Conservation (phyloP, 306 rosid genomes). For the Casuarina cunninghamiana region DNA sequence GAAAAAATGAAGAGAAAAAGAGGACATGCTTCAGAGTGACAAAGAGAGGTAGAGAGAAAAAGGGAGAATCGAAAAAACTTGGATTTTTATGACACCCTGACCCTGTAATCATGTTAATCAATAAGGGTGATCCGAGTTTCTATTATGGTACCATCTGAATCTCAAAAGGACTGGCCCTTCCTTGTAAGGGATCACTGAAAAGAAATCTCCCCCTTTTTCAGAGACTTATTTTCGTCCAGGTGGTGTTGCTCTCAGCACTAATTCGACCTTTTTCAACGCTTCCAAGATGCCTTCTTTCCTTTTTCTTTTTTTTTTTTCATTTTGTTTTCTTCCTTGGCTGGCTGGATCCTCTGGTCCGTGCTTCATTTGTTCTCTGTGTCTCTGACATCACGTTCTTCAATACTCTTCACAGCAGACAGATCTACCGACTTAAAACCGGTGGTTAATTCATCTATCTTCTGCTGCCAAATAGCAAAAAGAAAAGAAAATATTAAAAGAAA, state of each 20-base stretch:
- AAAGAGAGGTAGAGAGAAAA: background rate
- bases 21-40: background rate
- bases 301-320: background rate
- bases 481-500: constrained; percentile 5
- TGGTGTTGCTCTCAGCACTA: constrained; percentile 21
- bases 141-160: background rate
- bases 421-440: constrained; percentile 47
- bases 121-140: background rate
- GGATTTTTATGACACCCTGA: background rate
- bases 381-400: constrained; percentile 30
- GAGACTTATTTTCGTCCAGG: constrained; percentile 12
- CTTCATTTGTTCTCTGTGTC: constrained; percentile 38
- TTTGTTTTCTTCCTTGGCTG: background rate
- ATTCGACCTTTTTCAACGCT: constrained; percentile 8
- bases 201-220: constrained; percentile 11
- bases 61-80: background rate
- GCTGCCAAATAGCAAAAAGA: constrained; percentile 35
- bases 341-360: constrained; percentile 14
- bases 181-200: constrained; percentile 26
- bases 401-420: constrained; percentile 40
- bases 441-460: constrained; percentile 47
- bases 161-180: background rate
- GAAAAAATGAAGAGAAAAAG: background rate
- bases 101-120: constrained; percentile 1
- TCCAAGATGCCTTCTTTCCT: constrained; percentile 2